These are phyloP conservation scores for Pleurotus platypus DNA, from an alignment of 768 basidiomycete genomes.

Conservation along the genomic window DNA sequence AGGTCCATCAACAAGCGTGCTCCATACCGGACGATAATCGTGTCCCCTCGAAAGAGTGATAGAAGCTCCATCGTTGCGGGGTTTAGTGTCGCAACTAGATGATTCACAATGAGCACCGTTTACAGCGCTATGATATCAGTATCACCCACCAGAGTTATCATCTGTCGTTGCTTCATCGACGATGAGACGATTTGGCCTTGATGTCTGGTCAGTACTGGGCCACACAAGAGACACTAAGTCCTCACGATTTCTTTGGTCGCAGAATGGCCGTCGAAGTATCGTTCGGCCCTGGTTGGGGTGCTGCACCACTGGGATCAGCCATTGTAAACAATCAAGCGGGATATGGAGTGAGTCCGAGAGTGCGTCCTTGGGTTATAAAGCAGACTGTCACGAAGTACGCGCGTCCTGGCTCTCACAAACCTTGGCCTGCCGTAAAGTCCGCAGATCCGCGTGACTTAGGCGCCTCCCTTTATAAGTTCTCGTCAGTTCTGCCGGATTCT, in stretches of 20 bases:
- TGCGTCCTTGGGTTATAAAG: slow-evolving; percentile 1
- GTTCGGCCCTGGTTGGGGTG: slow-evolving; percentile 81
- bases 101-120: slow-evolving; percentile 11
- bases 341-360: slow-evolving; percentile 14
- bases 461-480: neutral
- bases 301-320: slow-evolving; percentile 83
- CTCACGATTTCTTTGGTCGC: slow-evolving; percentile 96
- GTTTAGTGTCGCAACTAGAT: slow-evolving; percentile 87
- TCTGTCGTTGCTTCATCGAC: slow-evolving; percentile 93
- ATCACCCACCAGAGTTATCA: slow-evolving; percentile 84
- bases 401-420: slow-evolving; percentile 11
- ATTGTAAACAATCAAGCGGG: slow-evolving; percentile 25
- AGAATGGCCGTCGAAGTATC: slow-evolving; percentile 95
- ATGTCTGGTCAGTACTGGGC: slow-evolving; percentile 15
- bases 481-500: neutral
- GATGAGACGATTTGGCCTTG: slow-evolving; percentile 93
- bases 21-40: slow-evolving; percentile 83
- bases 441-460: slow-evolving; percentile 5
- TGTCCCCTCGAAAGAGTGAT: slow-evolving; percentile 94
- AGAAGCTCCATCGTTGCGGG: slow-evolving; percentile 95
- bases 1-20: neutral
- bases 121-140: neutral
- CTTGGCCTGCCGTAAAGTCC: slow-evolving; percentile 7
- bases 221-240: slow-evolving; percentile 15
- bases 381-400: slow-evolving; percentile 8